Evolutionary conservation across 768 basidiomycete genomes (phyloP).

Genomic region (Dioszegia aurantiaca): DNA sequence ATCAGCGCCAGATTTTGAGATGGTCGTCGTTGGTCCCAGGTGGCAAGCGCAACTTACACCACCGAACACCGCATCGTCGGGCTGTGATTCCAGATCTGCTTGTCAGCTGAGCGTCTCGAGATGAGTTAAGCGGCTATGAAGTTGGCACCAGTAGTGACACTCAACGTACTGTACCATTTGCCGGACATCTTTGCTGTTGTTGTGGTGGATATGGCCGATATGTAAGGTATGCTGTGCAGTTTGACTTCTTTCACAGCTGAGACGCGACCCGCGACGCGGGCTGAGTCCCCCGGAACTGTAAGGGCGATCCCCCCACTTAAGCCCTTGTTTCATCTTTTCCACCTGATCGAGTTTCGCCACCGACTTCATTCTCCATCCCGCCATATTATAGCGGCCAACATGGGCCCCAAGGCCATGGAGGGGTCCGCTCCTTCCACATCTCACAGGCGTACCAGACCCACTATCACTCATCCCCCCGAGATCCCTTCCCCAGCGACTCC

Average conservation of each 20-base stretch:
- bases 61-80: slow-evolving; percentile 49
- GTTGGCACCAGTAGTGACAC: not conserved
- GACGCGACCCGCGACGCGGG: no score
- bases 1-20: not conserved
- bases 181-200: slow-evolving; percentile 7
- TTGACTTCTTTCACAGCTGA: no score
- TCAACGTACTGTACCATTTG: slow-evolving; percentile 18
- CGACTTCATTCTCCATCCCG: not conserved
- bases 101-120: not conserved
- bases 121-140: no score
- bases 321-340: not conserved
- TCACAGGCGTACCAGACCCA: no score
- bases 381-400: not conserved
- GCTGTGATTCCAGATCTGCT: slow-evolving; percentile 46
- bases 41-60: slow-evolving; percentile 31
- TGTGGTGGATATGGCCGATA: not conserved
- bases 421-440: no score
- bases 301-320: not conserved
- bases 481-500: no score
- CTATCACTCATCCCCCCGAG: no score
- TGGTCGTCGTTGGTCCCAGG: not conserved
- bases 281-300: no score
- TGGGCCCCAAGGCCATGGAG: no score
- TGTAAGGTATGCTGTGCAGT: no score
- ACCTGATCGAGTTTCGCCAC: not conserved